phyloP scores from a whole-genome alignment of 305 asterid genomes.

The Ajuga reptans region DNA sequence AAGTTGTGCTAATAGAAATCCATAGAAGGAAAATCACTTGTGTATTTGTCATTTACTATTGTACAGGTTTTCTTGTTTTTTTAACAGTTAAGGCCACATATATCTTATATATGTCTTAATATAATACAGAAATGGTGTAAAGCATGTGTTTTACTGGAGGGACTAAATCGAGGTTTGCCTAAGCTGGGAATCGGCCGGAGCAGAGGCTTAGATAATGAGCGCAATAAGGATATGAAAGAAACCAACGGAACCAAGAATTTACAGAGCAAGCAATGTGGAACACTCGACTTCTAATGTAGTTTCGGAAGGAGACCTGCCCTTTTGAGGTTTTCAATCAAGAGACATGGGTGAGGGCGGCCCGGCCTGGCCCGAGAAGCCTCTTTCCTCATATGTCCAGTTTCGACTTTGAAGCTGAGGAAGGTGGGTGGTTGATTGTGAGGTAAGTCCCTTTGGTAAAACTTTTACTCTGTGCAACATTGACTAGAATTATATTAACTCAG shows the following conservation, averaged over 20 bases:
- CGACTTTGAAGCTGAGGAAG: not conserved
- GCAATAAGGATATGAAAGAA: slow-evolving; percentile 27
- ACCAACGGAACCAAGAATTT: slow-evolving; percentile 40
- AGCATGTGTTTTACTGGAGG: slow-evolving; percentile 85
- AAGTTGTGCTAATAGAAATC: not conserved
- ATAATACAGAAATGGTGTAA: slow-evolving; percentile 81
- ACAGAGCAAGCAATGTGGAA: slow-evolving; percentile 73
- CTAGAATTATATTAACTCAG: no score
- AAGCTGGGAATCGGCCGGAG: slow-evolving; percentile 74
- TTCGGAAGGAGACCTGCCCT: not conserved
- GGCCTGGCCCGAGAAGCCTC: not conserved
- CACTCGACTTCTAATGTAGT: slow-evolving; percentile 50
- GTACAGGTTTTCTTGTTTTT: not conserved
- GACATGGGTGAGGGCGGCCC: not conserved
- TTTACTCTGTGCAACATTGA: not conserved
- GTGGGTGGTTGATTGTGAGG: not conserved
- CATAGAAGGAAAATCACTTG: not conserved
- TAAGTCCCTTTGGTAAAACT: no score
- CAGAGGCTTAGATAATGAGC: slow-evolving; percentile 40
- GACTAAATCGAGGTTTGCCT: slow-evolving; percentile 85
- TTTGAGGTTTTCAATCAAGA: not conserved
- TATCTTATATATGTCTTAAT: not conserved
- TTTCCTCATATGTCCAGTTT: not conserved
- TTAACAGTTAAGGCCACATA: not conserved
- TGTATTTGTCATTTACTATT: not conserved